Conservation (phyloP, 2,329 filamentous ascomycete genomes). For the Aspergillus candidus region DNA sequence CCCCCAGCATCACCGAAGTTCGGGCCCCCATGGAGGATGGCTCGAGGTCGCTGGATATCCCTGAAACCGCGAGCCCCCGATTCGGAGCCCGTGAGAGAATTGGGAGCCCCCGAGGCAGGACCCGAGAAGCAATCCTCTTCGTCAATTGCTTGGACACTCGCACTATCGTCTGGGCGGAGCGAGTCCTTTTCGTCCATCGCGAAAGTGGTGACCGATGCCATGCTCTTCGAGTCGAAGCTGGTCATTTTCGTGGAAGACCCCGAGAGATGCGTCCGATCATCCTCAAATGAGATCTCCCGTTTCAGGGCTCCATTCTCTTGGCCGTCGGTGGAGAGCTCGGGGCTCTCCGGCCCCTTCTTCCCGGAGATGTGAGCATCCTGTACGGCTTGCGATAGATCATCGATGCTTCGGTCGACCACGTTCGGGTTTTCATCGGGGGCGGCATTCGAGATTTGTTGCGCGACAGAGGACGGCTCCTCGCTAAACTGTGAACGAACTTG, state of each 20-base stretch:
- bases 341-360: slow-evolving; percentile 21
- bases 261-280: slow-evolving; percentile 47
- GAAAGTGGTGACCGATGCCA: slow-evolving; percentile 89
- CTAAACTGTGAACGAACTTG: slow-evolving; percentile 18
- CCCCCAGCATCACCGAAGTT: slow-evolving; percentile 21
- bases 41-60: slow-evolving; percentile 25
- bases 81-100: slow-evolving; percentile 77
- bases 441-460: slow-evolving; percentile 15
- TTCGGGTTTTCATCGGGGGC: slow-evolving; percentile 15
- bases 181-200: slow-evolving; percentile 97
- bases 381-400: slow-evolving; percentile 29
- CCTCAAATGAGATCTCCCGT: slow-evolving; percentile 36
- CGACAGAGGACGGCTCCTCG: slow-evolving; percentile 13
- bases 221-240: slow-evolving; percentile 88
- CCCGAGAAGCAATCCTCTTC: slow-evolving; percentile 82
- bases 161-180: slow-evolving; percentile 87
- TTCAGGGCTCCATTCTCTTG: slow-evolving; percentile 28
- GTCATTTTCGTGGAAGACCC: slow-evolving; percentile 71
- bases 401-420: slow-evolving; percentile 20
- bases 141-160: slow-evolving; percentile 82
- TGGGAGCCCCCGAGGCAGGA: slow-evolving; percentile 66
- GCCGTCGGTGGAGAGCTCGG: slow-evolving; percentile 22
- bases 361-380: slow-evolving; percentile 27
- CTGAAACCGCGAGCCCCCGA: slow-evolving; percentile 47
- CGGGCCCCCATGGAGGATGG: slow-evolving; percentile 23